Base-by-base conservation (phyloP, 495 filamentous ascomycete genomes). In the Aspergillus nidulans region DNA sequence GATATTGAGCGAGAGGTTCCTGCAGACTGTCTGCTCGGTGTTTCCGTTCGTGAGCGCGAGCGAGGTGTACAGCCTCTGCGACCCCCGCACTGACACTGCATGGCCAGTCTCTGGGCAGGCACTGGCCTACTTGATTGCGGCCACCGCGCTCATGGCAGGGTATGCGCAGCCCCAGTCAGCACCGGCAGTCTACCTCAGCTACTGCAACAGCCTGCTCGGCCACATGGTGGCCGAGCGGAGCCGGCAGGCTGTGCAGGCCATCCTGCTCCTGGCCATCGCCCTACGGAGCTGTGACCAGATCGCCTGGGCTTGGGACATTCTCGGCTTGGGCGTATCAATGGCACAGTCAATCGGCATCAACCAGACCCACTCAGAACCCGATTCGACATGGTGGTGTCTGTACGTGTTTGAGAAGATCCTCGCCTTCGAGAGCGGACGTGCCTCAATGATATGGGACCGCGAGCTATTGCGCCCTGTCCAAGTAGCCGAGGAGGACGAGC, bases 381-480 rank as follows among this genome's bases (percentile, higher is more conserved):
- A 13, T 7, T 9, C n/a, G 3, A 53, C 51, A 16, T 53, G 51
- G 51, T 53, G 51, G 40, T 45, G 51, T 20, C 34, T 53, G 40
- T 53, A 53, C 28, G 51, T 53, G 16, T 45, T 53, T 13, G 51
- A 53, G 12, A 52, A 52, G n/a, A 45, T 53, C n/a, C 51, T 53
- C 12, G 24, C 51, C 2, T 53, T 53, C 25, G 51, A 53, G 21
- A 45, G 40, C 28, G 51, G 51, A 8, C 51, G 51, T 32, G 40
- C 51, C 1, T 53, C 40, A n/a, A 45, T 25, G 18, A 53, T 53
- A 15, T 53, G 24, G 25, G 51, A 45, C 20, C 39, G 51, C 9
- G 51, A 53, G 3, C 26, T 53, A 4, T 53, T 19, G 9, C 16
- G 6, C 24, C 24, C 9, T 20, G 10, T 16, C 1, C 23, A 15